phyloP scores from a whole-genome alignment of 495 filamentous ascomycete species.

The Pyrenula aspistea region DNA sequence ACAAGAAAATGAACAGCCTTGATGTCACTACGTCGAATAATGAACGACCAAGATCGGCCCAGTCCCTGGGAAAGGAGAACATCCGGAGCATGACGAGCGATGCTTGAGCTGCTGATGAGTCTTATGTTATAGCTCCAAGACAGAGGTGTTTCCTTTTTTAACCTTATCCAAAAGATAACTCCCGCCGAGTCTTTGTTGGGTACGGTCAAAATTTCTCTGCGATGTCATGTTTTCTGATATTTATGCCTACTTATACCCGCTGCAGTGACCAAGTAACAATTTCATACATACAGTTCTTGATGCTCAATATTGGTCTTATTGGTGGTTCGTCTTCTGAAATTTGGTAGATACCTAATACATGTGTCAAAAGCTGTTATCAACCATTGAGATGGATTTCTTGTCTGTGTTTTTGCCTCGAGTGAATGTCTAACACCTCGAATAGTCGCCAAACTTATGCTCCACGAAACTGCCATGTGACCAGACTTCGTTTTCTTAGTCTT shows the following conservation, averaged over 20 bases:
- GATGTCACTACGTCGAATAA: neutral
- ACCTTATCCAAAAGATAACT: neutral
- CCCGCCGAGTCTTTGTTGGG: neutral
- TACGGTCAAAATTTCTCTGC: neutral
- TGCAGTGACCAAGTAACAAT: neutral
- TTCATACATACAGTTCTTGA: neutral
- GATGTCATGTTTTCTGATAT: neutral
- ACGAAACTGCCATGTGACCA: too few species aligned
- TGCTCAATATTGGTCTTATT: neutral
- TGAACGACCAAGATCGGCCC: neutral
- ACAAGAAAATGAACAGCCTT: conserved; percentile 9
- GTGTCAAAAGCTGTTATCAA: too few species aligned
- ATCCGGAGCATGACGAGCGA: neutral
- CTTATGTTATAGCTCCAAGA: neutral
- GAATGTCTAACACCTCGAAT: too few species aligned
- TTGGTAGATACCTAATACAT: too few species aligned
- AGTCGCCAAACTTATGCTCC: too few species aligned
- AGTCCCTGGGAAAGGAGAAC: neutral
- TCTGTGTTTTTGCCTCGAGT: too few species aligned
- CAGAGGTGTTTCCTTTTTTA: neutral
- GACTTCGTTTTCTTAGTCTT: too few species aligned
- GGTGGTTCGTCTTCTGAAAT: too few species aligned
- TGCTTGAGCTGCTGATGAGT: neutral
- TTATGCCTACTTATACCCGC: neutral
- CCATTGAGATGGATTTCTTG: too few species aligned